phyloP scores from a whole-genome alignment of 83 land plant species.

The Larix sibirica region DNA sequence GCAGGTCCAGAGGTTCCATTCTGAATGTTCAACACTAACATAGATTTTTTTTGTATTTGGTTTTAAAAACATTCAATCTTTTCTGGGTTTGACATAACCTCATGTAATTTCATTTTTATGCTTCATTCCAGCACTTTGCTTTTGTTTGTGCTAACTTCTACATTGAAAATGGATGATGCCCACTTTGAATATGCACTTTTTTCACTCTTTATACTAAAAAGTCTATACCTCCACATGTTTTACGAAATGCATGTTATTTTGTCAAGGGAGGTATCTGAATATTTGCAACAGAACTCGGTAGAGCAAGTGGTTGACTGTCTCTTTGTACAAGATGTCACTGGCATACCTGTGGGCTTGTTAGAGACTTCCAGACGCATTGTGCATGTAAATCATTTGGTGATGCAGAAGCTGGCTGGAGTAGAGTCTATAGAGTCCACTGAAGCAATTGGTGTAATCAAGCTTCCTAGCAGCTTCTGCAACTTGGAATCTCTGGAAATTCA shows the following conservation, averaged over 20 bases:
- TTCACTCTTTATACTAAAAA: neutral
- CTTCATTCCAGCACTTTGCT: neutral
- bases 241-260: conserved; percentile 4
- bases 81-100: neutral
- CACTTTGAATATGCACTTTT: neutral
- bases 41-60: no score
- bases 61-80: no score
- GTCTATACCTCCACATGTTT: neutral
- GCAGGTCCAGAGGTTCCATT: no score
- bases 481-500: conserved; percentile 26
- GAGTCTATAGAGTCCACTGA: conserved; percentile 66
- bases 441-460: conserved; percentile 67
- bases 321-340: conserved; percentile 59
- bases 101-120: neutral
- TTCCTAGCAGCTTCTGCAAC: conserved; percentile 61
- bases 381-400: conserved; percentile 64
- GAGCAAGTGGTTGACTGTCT: conserved; percentile 44
- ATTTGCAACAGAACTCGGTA: conserved; percentile 26
- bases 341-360: conserved; percentile 38
- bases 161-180: neutral
- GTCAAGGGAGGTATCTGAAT: conserved; percentile 78
- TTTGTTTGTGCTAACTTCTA: neutral
- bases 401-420: conserved; percentile 87
- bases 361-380: conserved; percentile 40
- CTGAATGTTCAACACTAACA: no score